phyloP scores from a whole-genome alignment of 1,284 basidiomycete species.

The Trametes versicolor region DNA sequence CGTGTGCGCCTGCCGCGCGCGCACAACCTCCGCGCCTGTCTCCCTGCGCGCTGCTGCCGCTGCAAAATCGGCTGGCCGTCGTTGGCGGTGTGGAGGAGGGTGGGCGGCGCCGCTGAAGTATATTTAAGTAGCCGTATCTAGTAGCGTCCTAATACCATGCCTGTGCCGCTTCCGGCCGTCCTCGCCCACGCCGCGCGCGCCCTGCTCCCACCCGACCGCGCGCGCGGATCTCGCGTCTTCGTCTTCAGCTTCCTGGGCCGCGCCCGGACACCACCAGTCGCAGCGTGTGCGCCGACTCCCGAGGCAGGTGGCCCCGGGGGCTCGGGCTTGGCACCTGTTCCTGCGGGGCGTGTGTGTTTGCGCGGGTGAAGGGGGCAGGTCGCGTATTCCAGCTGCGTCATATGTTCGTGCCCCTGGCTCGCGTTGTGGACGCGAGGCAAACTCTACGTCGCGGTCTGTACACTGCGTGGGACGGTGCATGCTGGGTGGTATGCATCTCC shows the following conservation, averaged over 20 bases:
- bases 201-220: background rate
- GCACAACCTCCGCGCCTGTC: background rate
- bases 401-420: background rate
- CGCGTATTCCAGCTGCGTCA: background rate
- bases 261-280: too few species aligned
- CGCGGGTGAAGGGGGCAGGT: background rate
- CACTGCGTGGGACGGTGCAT: background rate
- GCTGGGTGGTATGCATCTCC: background rate
- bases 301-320: background rate
- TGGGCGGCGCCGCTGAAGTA: background rate
- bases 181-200: background rate
- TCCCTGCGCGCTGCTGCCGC: background rate
- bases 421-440: slow-evolving; percentile 2
- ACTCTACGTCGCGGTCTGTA: background rate
- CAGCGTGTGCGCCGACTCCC: background rate
- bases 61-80: background rate
- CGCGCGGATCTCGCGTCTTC: background rate
- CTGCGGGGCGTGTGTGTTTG: background rate
- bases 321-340: background rate
- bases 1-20: background rate
- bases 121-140: slow-evolving; percentile 7
- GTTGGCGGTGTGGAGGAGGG: background rate
- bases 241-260: background rate
- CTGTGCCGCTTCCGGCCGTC: slow-evolving; percentile 1
- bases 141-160: slow-evolving; percentile 1